These are phyloP conservation scores for Solioccasus polychromus DNA, from an alignment of 768 basidiomycete species.

Conservation along the genomic window DNA sequence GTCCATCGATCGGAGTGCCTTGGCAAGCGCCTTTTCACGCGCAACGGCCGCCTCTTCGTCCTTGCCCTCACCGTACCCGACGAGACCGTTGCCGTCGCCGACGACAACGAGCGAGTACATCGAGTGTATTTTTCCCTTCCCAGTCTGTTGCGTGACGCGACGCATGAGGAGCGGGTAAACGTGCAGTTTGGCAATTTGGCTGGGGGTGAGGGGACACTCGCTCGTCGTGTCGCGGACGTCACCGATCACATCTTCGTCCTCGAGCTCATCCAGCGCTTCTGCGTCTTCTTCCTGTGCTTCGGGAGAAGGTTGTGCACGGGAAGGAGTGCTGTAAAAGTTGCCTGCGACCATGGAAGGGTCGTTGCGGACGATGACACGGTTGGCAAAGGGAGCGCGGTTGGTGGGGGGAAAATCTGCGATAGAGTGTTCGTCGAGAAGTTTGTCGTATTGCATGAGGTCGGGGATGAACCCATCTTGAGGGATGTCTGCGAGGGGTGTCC, in stretches of 20 bases:
- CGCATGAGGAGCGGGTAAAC: slow-evolving; percentile 43
- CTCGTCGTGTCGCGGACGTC: slow-evolving; percentile 15
- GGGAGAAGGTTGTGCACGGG: slow-evolving; percentile 6
- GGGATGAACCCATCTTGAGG: slow-evolving; percentile 41
- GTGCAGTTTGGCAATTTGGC: slow-evolving; percentile 35
- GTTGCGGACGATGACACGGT: slow-evolving; percentile 66
- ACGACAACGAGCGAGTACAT: slow-evolving; percentile 64
- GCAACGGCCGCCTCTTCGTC: slow-evolving; percentile 56
- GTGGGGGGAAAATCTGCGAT: slow-evolving; percentile 52
- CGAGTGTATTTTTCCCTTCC: slow-evolving; percentile 84
- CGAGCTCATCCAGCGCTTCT: slow-evolving; percentile 16
- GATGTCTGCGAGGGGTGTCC: slow-evolving; percentile 17
- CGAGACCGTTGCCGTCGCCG: slow-evolving; percentile 79
- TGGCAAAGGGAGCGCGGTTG: slow-evolving; percentile 50
- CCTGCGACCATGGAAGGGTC: slow-evolving; percentile 64
- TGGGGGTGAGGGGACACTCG: slow-evolving; percentile 14
- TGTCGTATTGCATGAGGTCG: slow-evolving; percentile 60
- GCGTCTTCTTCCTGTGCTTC: slow-evolving; percentile 8
- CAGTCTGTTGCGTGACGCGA: slow-evolving; percentile 83
- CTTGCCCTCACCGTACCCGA: slow-evolving; percentile 83
- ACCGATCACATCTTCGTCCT: slow-evolving; percentile 20
- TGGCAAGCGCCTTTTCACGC: slow-evolving; percentile 51
- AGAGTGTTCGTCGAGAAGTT: slow-evolving; percentile 60
- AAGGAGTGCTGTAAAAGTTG: slow-evolving; percentile 23
- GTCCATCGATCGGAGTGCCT: slow-evolving; percentile 88